Conservation (phyloP, 768 basidiomycete genomes). For the Megacollybia marginata region DNA sequence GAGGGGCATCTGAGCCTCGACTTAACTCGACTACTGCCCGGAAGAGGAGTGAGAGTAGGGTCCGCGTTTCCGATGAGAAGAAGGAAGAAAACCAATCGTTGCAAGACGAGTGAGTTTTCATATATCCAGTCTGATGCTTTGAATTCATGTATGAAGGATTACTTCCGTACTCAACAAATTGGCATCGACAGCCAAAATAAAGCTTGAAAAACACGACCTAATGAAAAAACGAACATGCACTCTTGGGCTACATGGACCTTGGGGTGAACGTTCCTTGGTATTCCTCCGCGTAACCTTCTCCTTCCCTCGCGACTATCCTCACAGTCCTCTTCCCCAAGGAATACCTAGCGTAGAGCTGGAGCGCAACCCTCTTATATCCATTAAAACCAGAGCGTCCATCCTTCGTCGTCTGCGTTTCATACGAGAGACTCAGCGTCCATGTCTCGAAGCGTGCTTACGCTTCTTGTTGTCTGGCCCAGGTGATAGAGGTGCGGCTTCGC, state of each 20-base stretch:
- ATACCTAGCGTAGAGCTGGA: slow-evolving; percentile 78
- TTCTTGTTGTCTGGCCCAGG: slow-evolving; percentile 71
- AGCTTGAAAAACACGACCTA: slow-evolving; percentile 79
- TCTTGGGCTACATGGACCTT: slow-evolving; percentile 81
- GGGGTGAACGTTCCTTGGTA: slow-evolving; percentile 80
- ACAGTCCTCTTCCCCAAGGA: slow-evolving; percentile 50
- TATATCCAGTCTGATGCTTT: no score
- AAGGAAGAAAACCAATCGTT: slow-evolving; percentile 40
- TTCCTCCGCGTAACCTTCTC: slow-evolving; percentile 86
- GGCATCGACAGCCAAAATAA: slow-evolving; percentile 54
- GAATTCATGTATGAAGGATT: slow-evolving; percentile 36
- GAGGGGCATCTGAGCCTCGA: slow-evolving; percentile 6
- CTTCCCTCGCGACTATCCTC: slow-evolving; percentile 81
- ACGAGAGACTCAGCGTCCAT: slow-evolving; percentile 68
- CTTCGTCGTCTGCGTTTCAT: slow-evolving; percentile 69
- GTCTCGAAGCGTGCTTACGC: slow-evolving; percentile 75
- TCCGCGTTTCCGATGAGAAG: slow-evolving; percentile 3
- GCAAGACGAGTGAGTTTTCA: slow-evolving; percentile 60
- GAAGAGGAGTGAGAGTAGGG: not conserved
- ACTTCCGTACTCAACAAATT: slow-evolving; percentile 66
- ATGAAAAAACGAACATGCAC: slow-evolving; percentile 74
- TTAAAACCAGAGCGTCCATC: slow-evolving; percentile 71
- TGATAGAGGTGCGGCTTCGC: slow-evolving; percentile 29
- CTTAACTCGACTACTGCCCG: not conserved
- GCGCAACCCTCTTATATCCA: slow-evolving; percentile 71